Evolutionary conservation across 2,329 filamentous ascomycete species (phyloP), one percentile per base, ranked within the genome.

Genomic region (Ramularia collo-cygni): DNA sequence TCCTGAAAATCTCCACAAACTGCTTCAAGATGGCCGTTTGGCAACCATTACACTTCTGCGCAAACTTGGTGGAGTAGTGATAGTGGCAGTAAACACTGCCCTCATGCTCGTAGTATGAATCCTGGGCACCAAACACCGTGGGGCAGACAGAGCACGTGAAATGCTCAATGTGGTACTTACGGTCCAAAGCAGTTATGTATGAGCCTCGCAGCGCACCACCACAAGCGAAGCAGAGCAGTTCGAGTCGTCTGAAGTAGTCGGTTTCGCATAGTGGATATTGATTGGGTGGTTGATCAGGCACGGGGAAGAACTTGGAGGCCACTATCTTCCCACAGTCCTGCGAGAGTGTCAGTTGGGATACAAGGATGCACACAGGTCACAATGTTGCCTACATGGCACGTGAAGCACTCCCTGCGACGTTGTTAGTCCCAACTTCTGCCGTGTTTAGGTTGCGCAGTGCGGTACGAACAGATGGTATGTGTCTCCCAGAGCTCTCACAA

Each of bases 31-130:
- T 98, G 37, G 92, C 87, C 2, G 90, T 95, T 58, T 95, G 88
- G 58, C 92, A 98, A 50, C 92, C 92, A 62, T 94, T 95, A 64
- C 92, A 98, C 40, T 87, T 77, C 61, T 96, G 90, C 26, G 92
- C 92, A 60, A 95, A 96, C 58, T 88, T 87, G 12, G 92, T 98
- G 9, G 90, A 96, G 64, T 98, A 98, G 65, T 98, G 92, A 62
- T 93, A 98, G 63, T 98, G 92, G 64, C 92, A 98, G 64, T 95
- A 98, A 17, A 98, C 92, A 55, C 86, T 84, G 50, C 87, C 83
- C 56, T 95, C 89, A 59, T 98, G 92, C 64, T 98, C 92, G 65
- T 98, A 98, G 64, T 98, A 98, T 62, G 89, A 95, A 69, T 98
- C 92, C 58, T 94, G 87, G 5, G 92, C 92, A 37, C 92, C 92